Conservation (phyloP, 2,329 filamentous ascomycete genomes). For the Aspergillus arachidicola region DNA sequence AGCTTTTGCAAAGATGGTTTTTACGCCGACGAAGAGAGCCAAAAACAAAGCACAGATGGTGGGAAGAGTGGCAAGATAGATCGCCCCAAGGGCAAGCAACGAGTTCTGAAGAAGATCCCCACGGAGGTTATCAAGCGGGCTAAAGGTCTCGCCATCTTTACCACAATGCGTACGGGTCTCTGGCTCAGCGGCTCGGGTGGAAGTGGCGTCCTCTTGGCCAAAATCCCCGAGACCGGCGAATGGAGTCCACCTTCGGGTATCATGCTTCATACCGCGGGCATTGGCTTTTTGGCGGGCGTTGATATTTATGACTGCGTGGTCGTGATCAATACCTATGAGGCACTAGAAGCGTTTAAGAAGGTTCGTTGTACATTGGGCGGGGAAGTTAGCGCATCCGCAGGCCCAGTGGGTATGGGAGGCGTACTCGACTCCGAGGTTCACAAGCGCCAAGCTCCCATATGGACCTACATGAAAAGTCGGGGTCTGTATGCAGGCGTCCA, state of each 20-base stretch:
- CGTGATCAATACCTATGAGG: conserved; percentile 84
- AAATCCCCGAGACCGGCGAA: conserved; percentile 75
- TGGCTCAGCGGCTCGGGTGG: conserved; percentile 92
- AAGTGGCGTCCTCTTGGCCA: conserved; percentile 81
- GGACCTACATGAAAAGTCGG: conserved; percentile 85
- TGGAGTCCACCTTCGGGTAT: conserved; percentile 94
- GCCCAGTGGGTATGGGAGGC: conserved; percentile 76
- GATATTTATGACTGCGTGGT: conserved; percentile 96
- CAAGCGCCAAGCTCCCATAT: conserved; percentile 71
- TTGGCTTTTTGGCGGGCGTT: conserved; percentile 87
- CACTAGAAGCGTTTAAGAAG: conserved; percentile 80
- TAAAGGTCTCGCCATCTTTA: conserved; percentile 89
- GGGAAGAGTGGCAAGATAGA: conserved; percentile 48
- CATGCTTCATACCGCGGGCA: conserved; percentile 81
- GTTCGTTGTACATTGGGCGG: conserved; percentile 78
- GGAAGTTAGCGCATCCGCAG: conserved; percentile 75
- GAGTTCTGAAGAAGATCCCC: conserved; percentile 80
- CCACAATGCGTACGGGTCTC: conserved; percentile 89
- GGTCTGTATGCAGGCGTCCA: conserved; percentile 87
- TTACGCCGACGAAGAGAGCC: conserved; percentile 61
- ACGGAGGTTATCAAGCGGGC: conserved; percentile 82
- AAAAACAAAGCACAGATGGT: conserved; percentile 39
- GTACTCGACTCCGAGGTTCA: conserved; percentile 70
- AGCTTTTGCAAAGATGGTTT: conserved; percentile 86
- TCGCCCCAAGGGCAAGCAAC: conserved; percentile 62